phyloP scores from a whole-genome alignment of 2,329 filamentous ascomycete genomes.

The Fusarium beomiforme region DNA sequence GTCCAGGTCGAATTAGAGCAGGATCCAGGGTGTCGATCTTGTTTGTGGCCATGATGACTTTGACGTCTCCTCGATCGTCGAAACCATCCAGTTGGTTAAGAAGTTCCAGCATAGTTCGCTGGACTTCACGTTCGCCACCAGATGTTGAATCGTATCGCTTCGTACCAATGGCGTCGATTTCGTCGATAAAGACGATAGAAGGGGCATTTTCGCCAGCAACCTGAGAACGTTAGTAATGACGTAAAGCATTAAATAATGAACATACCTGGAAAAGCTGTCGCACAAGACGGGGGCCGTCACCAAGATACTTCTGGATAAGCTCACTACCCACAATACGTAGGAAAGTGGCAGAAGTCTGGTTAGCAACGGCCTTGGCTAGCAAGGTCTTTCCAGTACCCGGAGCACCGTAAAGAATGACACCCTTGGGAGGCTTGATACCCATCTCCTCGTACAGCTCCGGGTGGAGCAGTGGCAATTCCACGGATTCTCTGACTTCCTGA shows the following conservation, averaged over 20 bases:
- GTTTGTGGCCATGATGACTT: slow-evolving; percentile 99
- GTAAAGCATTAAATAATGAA: background rate
- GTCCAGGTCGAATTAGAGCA: slow-evolving; percentile 92
- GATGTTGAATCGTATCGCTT: slow-evolving; percentile 99
- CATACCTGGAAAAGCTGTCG: slow-evolving; percentile 90
- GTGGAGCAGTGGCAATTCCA: slow-evolving; percentile 93
- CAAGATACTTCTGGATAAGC: slow-evolving; percentile 97
- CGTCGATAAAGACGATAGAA: slow-evolving; percentile 98
- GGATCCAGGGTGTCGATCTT: slow-evolving; percentile 99
- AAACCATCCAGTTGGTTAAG: slow-evolving; percentile 99
- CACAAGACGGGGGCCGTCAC: slow-evolving; percentile 92
- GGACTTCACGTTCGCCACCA: slow-evolving; percentile 95
- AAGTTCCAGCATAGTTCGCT: slow-evolving; percentile 97
- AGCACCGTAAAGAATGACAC: slow-evolving; percentile 97
- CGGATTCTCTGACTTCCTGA: slow-evolving; percentile 96
- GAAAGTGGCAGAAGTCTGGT: slow-evolving; percentile 99
- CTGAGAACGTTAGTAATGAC: slow-evolving; percentile 51
- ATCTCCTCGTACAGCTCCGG: slow-evolving; percentile 99
- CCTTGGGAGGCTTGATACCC: slow-evolving; percentile 99
- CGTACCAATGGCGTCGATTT: slow-evolving; percentile 98
- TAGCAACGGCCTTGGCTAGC: slow-evolving; percentile 95
- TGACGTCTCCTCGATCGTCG: slow-evolving; percentile 97
- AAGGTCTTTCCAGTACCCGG: slow-evolving; percentile 97
- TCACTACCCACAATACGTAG: slow-evolving; percentile 96
- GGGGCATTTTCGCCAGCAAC: slow-evolving; percentile 96